Evolutionary conservation across 2,329 filamentous ascomycete genomes (phyloP).

Genomic region (Beauveria bassiana): DNA sequence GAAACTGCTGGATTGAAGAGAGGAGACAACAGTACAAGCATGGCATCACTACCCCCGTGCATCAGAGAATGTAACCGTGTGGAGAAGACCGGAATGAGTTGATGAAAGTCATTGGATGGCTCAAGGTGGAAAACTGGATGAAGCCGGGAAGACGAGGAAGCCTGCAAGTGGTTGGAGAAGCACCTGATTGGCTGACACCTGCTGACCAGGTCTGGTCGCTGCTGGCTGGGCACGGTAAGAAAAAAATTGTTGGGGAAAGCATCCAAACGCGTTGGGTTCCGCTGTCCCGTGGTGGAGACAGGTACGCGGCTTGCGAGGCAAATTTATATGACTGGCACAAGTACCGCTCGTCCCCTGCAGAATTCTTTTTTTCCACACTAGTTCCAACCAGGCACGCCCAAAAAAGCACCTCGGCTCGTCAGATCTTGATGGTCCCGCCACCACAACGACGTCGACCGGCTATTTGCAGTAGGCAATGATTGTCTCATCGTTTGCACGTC

Average conservation of each 20-base stretch:
- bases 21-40: too few relatives aligned
- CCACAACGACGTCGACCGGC: neutral
- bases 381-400: neutral
- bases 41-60: too few relatives aligned
- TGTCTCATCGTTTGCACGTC: neutral
- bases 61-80: neutral
- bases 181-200: neutral
- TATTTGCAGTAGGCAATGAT: neutral
- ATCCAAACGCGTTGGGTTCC: slow-evolving; percentile 7
- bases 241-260: slow-evolving; percentile 6
- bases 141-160: neutral
- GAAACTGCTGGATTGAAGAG: neutral
- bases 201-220: neutral
- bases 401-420: slow-evolving; percentile 9
- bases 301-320: neutral
- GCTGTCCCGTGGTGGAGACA: slow-evolving; percentile 1
- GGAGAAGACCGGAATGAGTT: neutral
- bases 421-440: slow-evolving; percentile 1
- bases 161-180: neutral
- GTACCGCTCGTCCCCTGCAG: neutral
- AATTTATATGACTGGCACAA: neutral
- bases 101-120: neutral
- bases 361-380: neutral
- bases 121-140: neutral
- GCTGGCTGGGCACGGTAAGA: neutral